Evolutionary conservation across 2,329 filamentous ascomycete genomes (phyloP).

Genomic region (Anthostomella pinea): DNA sequence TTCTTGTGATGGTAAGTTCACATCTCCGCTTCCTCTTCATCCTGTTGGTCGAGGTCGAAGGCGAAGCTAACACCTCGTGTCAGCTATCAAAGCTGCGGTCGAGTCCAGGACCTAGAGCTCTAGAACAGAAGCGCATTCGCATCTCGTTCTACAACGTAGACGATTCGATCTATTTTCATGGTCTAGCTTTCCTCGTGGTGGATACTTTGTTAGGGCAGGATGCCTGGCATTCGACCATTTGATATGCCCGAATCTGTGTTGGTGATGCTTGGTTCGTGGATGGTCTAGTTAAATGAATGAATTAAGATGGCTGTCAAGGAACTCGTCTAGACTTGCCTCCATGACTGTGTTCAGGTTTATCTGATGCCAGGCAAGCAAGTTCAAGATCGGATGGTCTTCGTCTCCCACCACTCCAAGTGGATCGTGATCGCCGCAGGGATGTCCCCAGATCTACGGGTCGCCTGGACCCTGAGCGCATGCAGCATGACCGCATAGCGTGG

Average conservation of each 20-base stretch:
- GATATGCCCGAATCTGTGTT: too few species aligned
- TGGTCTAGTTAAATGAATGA: too few species aligned
- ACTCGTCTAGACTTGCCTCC: neutral
- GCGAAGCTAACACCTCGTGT: constrained; percentile 2
- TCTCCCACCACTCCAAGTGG: neutral
- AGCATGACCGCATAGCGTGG: constrained; percentile 4
- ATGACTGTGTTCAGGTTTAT: too few species aligned
- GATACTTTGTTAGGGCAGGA: too few species aligned
- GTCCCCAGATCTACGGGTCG: neutral
- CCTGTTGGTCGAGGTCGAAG: constrained; percentile 2
- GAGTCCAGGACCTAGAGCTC: constrained; percentile 32
- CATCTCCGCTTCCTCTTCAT: constrained; percentile 6
- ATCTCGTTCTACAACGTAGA: too few species aligned
- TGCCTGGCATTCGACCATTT: too few species aligned
- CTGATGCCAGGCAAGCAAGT: too few species aligned
- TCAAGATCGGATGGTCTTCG: neutral
- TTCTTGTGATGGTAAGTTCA: constrained; percentile 68
- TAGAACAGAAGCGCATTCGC: constrained; percentile 15
- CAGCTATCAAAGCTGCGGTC: constrained; percentile 41
- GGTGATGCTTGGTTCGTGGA: too few species aligned
- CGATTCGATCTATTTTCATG: too few species aligned
- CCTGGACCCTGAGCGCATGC: constrained; percentile 4
- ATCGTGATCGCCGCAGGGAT: constrained; percentile 1
- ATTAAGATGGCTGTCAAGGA: neutral
- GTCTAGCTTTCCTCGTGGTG: too few species aligned